phyloP scores from a whole-genome alignment of 345 rosid species.

The Hibiscus trionum region DNA sequence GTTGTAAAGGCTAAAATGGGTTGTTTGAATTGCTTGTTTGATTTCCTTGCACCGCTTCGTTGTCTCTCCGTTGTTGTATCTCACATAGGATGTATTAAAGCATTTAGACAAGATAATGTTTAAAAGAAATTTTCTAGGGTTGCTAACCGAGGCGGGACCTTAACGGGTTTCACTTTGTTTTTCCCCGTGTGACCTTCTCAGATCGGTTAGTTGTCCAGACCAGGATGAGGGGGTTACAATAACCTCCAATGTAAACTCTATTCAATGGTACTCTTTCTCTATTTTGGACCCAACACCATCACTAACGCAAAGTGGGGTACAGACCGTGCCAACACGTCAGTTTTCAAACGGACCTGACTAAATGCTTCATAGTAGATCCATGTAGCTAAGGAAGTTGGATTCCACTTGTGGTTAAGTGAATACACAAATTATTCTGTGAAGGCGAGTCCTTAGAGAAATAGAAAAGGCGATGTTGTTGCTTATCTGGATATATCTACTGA shows the following conservation, averaged over 20 bases:
- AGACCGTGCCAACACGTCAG: constrained; percentile 52
- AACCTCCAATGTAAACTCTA: constrained; percentile 73
- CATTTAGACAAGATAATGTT: no score
- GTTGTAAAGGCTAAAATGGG: no score
- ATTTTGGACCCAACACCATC: constrained; percentile 83
- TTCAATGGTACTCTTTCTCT: constrained; percentile 68
- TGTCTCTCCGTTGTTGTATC: no score
- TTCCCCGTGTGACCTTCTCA: no score
- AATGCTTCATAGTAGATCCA: constrained; percentile 71
- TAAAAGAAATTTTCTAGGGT: no score
- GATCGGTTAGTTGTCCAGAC: no score
- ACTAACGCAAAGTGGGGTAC: constrained; percentile 84
- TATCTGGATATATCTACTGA: constrained; percentile 60
- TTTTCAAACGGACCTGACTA: constrained; percentile 54
- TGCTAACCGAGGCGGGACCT: no score
- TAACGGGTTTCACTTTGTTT: no score
- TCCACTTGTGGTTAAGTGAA: constrained; percentile 76
- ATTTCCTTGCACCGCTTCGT: no score
- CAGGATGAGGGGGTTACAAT: no score
- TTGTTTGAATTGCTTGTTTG: no score
- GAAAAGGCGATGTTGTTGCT: constrained; percentile 60
- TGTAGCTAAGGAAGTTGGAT: constrained; percentile 68
- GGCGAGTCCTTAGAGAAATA: constrained; percentile 54
- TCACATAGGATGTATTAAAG: no score
- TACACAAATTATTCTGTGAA: constrained; percentile 65